Evolutionary conservation across 192 early-diverging fungal genomes (phyloP), one percentile per base, ranked within the genome.

Genomic region (Entomortierella lignicola): DNA sequence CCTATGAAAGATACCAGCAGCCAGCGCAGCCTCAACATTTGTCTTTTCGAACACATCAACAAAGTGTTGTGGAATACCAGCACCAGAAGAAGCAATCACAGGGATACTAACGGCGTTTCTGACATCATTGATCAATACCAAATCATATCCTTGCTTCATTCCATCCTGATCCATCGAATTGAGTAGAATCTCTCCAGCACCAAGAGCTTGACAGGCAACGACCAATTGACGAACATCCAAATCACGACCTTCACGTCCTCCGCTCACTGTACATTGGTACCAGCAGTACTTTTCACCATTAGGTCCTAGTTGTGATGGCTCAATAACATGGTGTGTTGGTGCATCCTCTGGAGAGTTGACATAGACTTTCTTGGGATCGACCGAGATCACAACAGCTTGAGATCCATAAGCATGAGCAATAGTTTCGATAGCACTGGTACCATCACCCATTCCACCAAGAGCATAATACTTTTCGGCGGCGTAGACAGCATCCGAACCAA

Each of bases 101-200:
- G 98, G 98, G 60, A 99, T 99, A 4, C 71, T 67, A 30, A 99
- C 93, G 0, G 89, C 90, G 0, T 84, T 63, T 74, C 94, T 97
- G 31, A 96, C 93, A 55, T 92, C 89, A 10, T 84, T 72, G 54
- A 99, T 85, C 13, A 99, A 82, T 58, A 93, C 95, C 21, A 95
- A 74, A 57, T 99, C 98, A 70, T 94, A 99, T 18, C 98, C 98
- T 54, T 94, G 92, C 80, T 99, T 99, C 25, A 94, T 99, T 4
- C 98, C 98, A 79, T 99, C 98, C 77, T 92, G 89, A 82, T 99
- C 97, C 95, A 99, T 99, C 81, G 97, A 98, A 82, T 99, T 99
- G 58, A 98, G 87, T 77, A 99, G 82, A 48, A 99, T 93, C 82
- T 99, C 98, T 8, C 98, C 98, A 0, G 97, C 97, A 18, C 98